Percentiles rank a stretch among this genome's conserved stretches.
Conservation (phyloP, 305 asterid genomes). For the Ruellia speciosa region DNA sequence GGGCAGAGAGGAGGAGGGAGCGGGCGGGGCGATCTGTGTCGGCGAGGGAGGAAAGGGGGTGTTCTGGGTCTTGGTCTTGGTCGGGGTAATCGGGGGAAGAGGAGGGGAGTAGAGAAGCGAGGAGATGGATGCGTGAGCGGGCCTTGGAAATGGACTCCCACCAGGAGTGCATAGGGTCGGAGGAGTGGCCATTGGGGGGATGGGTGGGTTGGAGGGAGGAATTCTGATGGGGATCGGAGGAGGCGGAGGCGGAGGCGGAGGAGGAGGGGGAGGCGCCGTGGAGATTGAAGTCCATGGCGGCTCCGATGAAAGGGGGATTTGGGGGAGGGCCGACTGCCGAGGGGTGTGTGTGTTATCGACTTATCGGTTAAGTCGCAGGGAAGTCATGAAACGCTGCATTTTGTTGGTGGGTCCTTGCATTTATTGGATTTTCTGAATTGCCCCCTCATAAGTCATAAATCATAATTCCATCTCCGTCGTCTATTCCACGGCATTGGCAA, state of each 20-base stretch:
- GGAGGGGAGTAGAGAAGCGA: slow-evolving; percentile 41
- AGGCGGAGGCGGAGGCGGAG: slow-evolving; percentile 40
- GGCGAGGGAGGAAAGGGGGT: slow-evolving; percentile 68
- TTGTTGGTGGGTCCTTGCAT: too few relatives aligned
- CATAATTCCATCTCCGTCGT: too few relatives aligned
- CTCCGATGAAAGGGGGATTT: background rate
- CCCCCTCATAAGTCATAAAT: too few relatives aligned
- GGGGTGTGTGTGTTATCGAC: too few relatives aligned
- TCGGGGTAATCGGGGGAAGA: slow-evolving; percentile 9
- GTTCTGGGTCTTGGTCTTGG: slow-evolving; percentile 26
- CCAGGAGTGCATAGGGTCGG: slow-evolving; percentile 84
- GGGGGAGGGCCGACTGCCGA: too few relatives aligned
- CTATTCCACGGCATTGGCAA: too few relatives aligned
- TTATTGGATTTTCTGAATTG: too few relatives aligned
- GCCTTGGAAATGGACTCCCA: slow-evolving; percentile 94
- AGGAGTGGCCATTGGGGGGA: slow-evolving; percentile 27
- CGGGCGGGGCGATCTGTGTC: slow-evolving; percentile 92
- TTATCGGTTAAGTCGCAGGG: background rate
- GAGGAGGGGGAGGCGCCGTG: slow-evolving; percentile 72
- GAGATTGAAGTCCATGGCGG: slow-evolving; percentile 61
- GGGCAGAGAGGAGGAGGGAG: slow-evolving; percentile 74
- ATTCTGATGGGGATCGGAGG: slow-evolving; percentile 32
- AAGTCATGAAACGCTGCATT: too few relatives aligned
- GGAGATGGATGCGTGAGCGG: slow-evolving; percentile 74
- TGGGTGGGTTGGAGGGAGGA: slow-evolving; percentile 20